Evolutionary conservation across 257 asterid genomes (phyloP), one percentile per base, ranked within the genome.

Genomic region (Lycium barbarum): DNA sequence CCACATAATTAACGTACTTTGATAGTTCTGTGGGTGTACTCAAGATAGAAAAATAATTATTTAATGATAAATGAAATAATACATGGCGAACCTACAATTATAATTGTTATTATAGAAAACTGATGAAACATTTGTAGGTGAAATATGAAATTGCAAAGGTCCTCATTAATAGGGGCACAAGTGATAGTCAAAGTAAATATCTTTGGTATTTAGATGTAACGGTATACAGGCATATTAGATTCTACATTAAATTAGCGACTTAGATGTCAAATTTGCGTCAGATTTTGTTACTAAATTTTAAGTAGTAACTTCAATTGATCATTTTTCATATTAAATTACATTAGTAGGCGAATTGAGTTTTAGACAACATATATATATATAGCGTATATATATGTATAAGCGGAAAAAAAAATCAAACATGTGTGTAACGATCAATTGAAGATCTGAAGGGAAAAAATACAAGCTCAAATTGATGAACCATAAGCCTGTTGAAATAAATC

Each of bases 81-180:
- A 7, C 81, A 49, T 51, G 22, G 8, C 13, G 26, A 76, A 51
- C n/a, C 6, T 12, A 49, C 12, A 13, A 12, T 2, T 13, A 51
- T 26, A 76, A 51, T 11, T 49, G 63, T 22, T 45, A 76, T 76
- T 3, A 76, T 9, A 5, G 8, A 73, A 47, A 73, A n/a, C 5
- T 11, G 81, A 45, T 47, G 81, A 74, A 74, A n/a, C 11, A 45
- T 47, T 72, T 18, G 26, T 45, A 9, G 1, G 36, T 49, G 81
- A 74, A 73, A 74, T 49, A 53, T 74, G 22, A 74, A 71, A 73
- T 73, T 22, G 38, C 35, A 74, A 7, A 49, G 12, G 47, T 43
- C 26, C 51, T 26, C 82, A 76, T 51, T 76, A 76, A 26, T 76
- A 76, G 47, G 58, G 18, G 61, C 8, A 51, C 47, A 49, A 51